Evolutionary conservation across 495 filamentous ascomycete species (phyloP).

Genomic region (Aspergillus funiculosus): DNA sequence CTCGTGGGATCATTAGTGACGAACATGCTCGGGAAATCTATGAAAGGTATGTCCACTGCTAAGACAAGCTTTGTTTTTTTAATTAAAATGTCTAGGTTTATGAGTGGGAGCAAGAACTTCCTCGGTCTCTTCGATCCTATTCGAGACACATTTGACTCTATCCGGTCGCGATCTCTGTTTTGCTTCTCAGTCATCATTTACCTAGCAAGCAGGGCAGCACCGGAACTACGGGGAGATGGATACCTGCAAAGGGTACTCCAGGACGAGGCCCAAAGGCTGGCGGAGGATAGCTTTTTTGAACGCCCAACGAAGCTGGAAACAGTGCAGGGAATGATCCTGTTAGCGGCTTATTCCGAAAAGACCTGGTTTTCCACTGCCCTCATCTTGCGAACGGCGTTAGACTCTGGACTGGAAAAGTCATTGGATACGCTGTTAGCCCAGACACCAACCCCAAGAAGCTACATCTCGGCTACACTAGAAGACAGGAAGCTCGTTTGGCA

Average conservation of each 20-base stretch:
- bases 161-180: slow-evolving; percentile 39
- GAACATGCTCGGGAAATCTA: slow-evolving; percentile 38
- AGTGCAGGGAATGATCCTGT: slow-evolving; percentile 41
- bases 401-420: slow-evolving; percentile 40
- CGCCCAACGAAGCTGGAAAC: slow-evolving; percentile 40
- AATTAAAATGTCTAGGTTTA: slow-evolving; percentile 24
- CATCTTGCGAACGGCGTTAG: slow-evolving; percentile 38
- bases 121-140: slow-evolving; percentile 39
- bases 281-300: slow-evolving; percentile 42
- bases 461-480: slow-evolving; percentile 35
- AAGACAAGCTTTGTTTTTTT: not conserved
- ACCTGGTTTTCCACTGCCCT: slow-evolving; percentile 44
- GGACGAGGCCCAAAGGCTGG: slow-evolving; percentile 39
- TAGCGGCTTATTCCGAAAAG: slow-evolving; percentile 42
- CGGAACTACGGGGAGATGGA: slow-evolving; percentile 33
- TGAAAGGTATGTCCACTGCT: slow-evolving; percentile 25
- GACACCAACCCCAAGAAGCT: slow-evolving; percentile 33
- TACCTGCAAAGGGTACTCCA: slow-evolving; percentile 42
- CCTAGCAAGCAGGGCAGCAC: slow-evolving; percentile 36
- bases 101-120: slow-evolving; percentile 38
- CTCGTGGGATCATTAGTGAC: slow-evolving; percentile 38
- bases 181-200: slow-evolving; percentile 43
- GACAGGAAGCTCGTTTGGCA: slow-evolving; percentile 41
- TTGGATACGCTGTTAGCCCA: slow-evolving; percentile 35
- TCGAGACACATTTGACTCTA: slow-evolving; percentile 41